A percentile compares a stretch with the other conserved stretches of the same genome.
These are phyloP conservation scores for Phanerochaete carnosa DNA, from an alignment of 768 basidiomycete genomes.

Conservation along the genomic window DNA sequence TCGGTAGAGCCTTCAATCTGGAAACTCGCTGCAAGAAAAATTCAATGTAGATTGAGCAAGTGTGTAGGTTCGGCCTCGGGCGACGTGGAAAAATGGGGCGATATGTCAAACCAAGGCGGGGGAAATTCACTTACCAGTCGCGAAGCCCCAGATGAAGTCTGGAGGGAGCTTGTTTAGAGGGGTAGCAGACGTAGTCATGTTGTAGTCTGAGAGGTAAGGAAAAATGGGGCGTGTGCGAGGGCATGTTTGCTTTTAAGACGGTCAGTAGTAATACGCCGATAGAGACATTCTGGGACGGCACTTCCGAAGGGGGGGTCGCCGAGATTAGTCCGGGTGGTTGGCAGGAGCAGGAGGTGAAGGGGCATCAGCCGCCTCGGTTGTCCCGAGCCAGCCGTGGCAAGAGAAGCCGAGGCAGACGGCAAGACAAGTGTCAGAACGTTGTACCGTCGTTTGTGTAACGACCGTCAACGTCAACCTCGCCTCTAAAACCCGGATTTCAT, in stretches of 20 bases:
- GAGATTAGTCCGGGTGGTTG: conserved; percentile 45
- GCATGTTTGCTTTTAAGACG: conserved; percentile 22
- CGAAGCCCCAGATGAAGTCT: conserved; percentile 70
- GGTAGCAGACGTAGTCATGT: conserved; percentile 19
- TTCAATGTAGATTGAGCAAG: background rate
- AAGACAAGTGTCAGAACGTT: background rate
- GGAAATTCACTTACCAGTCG: conserved; percentile 48
- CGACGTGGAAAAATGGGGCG: background rate
- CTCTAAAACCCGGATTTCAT: background rate
- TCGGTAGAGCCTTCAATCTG: conserved; percentile 71
- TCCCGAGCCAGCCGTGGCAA: conserved; percentile 7
- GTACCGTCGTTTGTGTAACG: background rate
- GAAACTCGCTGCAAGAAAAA: conserved; percentile 48
- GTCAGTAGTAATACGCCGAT: conserved; percentile 21
- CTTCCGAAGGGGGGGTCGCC: conserved; percentile 32
- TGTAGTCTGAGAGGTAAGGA: conserved; percentile 25
- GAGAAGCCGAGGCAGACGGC: background rate
- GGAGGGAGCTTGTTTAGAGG: conserved; percentile 37
- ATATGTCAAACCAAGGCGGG: background rate
- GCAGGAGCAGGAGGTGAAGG: conserved; percentile 5
- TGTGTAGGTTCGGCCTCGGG: background rate
- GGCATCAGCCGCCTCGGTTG: conserved; percentile 8
- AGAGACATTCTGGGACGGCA: conserved; percentile 33
- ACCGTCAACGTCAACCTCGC: background rate
- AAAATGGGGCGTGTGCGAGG: conserved; percentile 13